These are phyloP conservation scores for Vinca major DNA, from an alignment of 305 asterid species.

Conservation along the genomic window DNA sequence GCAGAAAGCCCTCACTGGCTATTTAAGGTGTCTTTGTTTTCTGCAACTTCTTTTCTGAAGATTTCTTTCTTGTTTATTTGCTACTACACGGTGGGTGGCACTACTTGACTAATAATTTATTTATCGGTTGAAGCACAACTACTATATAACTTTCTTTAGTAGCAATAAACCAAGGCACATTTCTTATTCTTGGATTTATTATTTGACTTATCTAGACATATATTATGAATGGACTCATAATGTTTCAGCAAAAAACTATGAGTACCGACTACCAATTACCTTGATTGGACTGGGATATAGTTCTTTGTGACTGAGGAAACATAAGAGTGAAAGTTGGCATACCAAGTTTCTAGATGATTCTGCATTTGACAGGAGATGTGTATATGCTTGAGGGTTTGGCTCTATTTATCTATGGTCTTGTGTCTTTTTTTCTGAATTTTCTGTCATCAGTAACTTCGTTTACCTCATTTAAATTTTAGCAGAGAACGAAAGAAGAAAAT, in stretches of 20 bases:
- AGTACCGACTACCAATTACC: background rate
- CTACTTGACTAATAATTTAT: background rate
- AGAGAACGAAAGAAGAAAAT: background rate
- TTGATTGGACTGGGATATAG: background rate
- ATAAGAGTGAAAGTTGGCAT: background rate
- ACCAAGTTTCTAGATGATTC: background rate
- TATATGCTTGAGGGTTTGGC: too few relatives aligned
- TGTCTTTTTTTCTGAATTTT: background rate
- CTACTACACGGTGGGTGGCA: background rate
- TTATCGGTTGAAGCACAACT: background rate
- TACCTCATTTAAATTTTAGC: background rate
- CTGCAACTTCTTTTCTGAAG: background rate
- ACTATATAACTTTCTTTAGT: background rate
- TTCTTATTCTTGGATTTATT: background rate
- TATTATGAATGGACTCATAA: background rate
- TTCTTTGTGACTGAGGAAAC: background rate
- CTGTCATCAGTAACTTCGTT: background rate
- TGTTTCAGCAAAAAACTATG: background rate
- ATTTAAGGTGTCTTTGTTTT: constrained; percentile 44
- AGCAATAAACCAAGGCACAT: background rate
- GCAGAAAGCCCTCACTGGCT: constrained; percentile 95
- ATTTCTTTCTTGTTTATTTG: constrained; percentile 2
- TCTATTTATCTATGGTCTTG: too few relatives aligned
- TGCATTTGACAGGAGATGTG: background rate
- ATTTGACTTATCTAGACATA: background rate